Conservation (phyloP, 2,329 filamentous ascomycete species). For the Colletotrichum camelliae region DNA sequence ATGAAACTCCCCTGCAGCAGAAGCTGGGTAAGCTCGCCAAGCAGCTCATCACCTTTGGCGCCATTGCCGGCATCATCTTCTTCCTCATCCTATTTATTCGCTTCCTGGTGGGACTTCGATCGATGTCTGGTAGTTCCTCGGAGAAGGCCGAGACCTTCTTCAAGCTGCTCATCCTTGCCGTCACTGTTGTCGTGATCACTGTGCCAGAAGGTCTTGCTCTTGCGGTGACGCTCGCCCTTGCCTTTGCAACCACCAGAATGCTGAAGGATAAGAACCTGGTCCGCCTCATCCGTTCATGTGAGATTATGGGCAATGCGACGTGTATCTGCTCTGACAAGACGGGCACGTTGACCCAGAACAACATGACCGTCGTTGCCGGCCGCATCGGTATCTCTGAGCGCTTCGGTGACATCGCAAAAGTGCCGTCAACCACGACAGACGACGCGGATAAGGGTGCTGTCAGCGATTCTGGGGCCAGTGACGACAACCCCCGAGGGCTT, state of each 20-base stretch:
- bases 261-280: conserved; percentile 68
- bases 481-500: conserved; percentile 18
- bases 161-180: conserved; percentile 61
- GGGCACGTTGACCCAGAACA: conserved; percentile 68
- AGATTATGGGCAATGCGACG: conserved; percentile 70
- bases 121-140: conserved; percentile 36
- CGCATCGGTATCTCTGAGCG: conserved; percentile 51
- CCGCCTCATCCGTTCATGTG: conserved; percentile 62
- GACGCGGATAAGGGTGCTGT: conserved; percentile 28
- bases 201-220: conserved; percentile 67
- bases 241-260: conserved; percentile 68
- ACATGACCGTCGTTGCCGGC: conserved; percentile 65
- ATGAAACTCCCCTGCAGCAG: conserved; percentile 79
- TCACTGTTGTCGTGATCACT: conserved; percentile 64
- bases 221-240: conserved; percentile 65
- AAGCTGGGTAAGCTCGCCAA: conserved; percentile 81
- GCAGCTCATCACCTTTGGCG: conserved; percentile 63
- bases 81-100: conserved; percentile 47
- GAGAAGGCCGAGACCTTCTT: conserved; percentile 61
- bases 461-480: conserved; percentile 29
- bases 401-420: conserved; percentile 36
- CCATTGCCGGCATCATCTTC: conserved; percentile 44
- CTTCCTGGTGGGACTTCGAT: conserved; percentile 37
- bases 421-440: not conserved
- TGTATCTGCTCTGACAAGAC: conserved; percentile 72